A percentile compares a stretch with the other conserved stretches of the same genome.
Evolutionary conservation across 176 grass and related monocot species (phyloP).

Genomic region (Oryza officinalis): DNA sequence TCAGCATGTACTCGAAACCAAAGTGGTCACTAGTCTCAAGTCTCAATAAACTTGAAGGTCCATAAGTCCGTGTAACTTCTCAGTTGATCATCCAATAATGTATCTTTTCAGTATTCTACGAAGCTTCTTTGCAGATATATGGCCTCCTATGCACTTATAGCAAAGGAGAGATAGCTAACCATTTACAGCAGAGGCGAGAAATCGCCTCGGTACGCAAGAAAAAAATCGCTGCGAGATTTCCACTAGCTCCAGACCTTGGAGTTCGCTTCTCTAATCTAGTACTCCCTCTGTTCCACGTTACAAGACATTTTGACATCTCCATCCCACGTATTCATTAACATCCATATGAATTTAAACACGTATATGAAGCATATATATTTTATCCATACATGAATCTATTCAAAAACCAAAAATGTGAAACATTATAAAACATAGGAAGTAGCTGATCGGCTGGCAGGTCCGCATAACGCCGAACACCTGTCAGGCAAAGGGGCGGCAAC

Average conservation of each 20-base stretch:
- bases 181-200: background rate
- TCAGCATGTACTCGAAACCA: background rate
- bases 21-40: background rate
- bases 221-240: background rate
- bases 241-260: background rate
- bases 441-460: background rate
- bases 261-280: background rate
- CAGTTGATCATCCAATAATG: background rate
- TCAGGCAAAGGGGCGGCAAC: background rate
- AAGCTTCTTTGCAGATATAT: background rate
- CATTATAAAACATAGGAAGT: no score
- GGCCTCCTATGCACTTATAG: background rate
- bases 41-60: background rate
- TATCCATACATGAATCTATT: no score
- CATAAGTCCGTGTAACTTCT: background rate
- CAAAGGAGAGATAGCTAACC: background rate
- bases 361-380: no score
- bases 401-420: no score
- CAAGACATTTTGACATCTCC: no score
- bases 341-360: no score
- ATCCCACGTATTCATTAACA: no score
- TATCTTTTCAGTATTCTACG: background rate
- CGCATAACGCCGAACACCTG: conserved; percentile 26
- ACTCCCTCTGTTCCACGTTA: no score
- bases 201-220: background rate